phyloP scores from a whole-genome alignment of 31 red algal genomes.

The Odonthalia washingtoniensis region DNA sequence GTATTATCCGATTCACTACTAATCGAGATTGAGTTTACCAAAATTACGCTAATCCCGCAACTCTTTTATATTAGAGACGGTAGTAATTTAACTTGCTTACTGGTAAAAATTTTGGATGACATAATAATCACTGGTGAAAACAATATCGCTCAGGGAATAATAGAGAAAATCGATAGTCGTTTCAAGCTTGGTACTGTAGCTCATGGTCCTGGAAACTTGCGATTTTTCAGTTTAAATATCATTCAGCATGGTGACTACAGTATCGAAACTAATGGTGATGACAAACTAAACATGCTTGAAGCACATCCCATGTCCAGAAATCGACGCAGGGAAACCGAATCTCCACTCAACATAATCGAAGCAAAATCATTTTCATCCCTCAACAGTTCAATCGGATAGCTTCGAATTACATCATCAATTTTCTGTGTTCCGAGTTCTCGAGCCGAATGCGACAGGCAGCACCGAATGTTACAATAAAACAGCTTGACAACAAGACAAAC shows the following conservation, averaged over 20 bases:
- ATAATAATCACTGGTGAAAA: neutral
- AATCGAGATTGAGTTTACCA: neutral
- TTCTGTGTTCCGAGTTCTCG: neutral
- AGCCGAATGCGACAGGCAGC: neutral
- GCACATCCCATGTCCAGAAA: too few species aligned
- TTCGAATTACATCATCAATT: neutral
- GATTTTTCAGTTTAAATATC: too few species aligned
- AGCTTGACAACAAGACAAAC: too few species aligned
- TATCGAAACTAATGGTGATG: too few species aligned
- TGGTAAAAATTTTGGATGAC: slow-evolving; percentile 30
- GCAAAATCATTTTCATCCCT: neutral
- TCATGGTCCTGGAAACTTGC: too few species aligned
- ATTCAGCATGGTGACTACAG: too few species aligned
- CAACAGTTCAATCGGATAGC: neutral
- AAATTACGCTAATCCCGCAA: neutral
- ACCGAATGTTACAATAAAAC: too few species aligned
- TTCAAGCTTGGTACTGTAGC: slow-evolving; percentile 12
- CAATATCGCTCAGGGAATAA: neutral
- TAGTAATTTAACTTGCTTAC: neutral
- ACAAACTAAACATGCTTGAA: too few species aligned
- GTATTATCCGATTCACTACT: neutral
- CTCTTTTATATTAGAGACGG: neutral
- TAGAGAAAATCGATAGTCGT: neutral
- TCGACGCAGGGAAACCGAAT: too few species aligned
- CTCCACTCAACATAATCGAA: too few species aligned